Conservation (phyloP, 2,329 filamentous ascomycete species). For the Aspergillus thermomutatus region DNA sequence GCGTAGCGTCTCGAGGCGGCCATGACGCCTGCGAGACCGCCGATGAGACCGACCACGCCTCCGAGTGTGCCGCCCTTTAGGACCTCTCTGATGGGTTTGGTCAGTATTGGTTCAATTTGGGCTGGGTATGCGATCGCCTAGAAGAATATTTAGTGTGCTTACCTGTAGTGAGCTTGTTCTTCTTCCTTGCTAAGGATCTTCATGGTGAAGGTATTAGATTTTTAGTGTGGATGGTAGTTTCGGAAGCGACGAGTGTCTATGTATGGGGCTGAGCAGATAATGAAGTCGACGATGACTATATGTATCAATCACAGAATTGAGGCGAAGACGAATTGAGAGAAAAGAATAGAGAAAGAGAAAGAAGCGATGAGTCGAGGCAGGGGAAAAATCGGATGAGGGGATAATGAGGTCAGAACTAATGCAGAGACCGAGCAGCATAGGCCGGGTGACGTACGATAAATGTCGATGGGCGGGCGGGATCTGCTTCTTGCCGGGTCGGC, state of each 20-base stretch:
- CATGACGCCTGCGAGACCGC: slow-evolving; percentile 67
- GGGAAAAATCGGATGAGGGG: slow-evolving; percentile 1
- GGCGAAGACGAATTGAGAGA: neutral
- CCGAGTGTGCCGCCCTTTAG: slow-evolving; percentile 76
- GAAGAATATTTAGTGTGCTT: slow-evolving; percentile 16
- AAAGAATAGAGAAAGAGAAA: slow-evolving; percentile 1
- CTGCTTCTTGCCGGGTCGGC: slow-evolving; percentile 15
- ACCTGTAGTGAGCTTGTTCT: slow-evolving; percentile 80
- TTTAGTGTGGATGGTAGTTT: neutral
- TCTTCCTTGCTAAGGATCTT: slow-evolving; percentile 95
- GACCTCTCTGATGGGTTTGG: slow-evolving; percentile 54
- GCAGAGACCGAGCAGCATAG: slow-evolving; percentile 14
- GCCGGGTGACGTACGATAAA: slow-evolving; percentile 25
- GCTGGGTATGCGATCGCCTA: neutral
- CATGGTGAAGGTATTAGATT: slow-evolving; percentile 55
- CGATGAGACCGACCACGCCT: slow-evolving; percentile 62
- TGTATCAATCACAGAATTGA: neutral
- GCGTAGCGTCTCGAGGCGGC: slow-evolving; percentile 68
- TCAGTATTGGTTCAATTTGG: slow-evolving; percentile 3
- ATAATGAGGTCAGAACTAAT: neutral
- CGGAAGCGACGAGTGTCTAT: no score
- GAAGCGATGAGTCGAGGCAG: slow-evolving; percentile 7
- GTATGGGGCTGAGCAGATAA: neutral
- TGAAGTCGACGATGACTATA: neutral
- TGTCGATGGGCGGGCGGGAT: slow-evolving; percentile 16